Percentiles rank a stretch among this genome's conserved stretches.
These are phyloP conservation scores for Celoporthe dispersa DNA, from an alignment of 2,329 filamentous ascomycete species.

Conservation along the genomic window DNA sequence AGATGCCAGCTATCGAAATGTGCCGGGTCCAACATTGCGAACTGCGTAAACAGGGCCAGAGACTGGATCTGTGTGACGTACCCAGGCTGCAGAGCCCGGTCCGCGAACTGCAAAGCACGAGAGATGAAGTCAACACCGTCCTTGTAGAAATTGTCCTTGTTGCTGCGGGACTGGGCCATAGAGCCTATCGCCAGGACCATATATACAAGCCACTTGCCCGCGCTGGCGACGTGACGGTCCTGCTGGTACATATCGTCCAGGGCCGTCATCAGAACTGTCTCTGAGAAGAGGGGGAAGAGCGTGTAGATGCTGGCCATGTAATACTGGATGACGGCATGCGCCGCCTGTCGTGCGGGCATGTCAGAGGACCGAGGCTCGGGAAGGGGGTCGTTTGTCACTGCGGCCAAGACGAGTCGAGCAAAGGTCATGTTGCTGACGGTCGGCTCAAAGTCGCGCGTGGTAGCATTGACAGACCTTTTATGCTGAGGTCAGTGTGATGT, in stretches of 20 bases:
- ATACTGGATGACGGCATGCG: slow-evolving; percentile 74
- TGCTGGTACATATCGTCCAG: slow-evolving; percentile 82
- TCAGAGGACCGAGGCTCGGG: slow-evolving; percentile 62
- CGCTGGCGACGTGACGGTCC: slow-evolving; percentile 64
- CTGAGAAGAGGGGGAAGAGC: slow-evolving; percentile 81
- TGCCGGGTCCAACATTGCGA: slow-evolving; percentile 85
- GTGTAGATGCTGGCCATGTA: slow-evolving; percentile 84
- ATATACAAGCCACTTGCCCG: slow-evolving; percentile 85
- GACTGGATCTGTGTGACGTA: slow-evolving; percentile 86
- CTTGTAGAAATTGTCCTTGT: slow-evolving; percentile 66
- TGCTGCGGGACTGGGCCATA: slow-evolving; percentile 71
- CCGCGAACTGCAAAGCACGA: slow-evolving; percentile 75
- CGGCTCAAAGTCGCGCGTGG: slow-evolving; percentile 89
- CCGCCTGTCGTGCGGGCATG: slow-evolving; percentile 74
- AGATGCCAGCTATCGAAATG: slow-evolving; percentile 96
- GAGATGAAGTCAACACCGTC: slow-evolving; percentile 61
- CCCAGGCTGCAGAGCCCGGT: slow-evolving; percentile 83
- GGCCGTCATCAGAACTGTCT: slow-evolving; percentile 76
- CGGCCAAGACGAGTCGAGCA: slow-evolving; percentile 83
- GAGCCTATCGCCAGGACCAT: slow-evolving; percentile 88
- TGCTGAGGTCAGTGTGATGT: slow-evolving; percentile 23
- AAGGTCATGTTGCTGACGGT: slow-evolving; percentile 91
- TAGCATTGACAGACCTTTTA: slow-evolving; percentile 89
- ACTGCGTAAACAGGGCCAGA: slow-evolving; percentile 82
- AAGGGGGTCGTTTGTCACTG: slow-evolving; percentile 74